Evolutionary conservation across 2,329 filamentous ascomycete species (phyloP), one percentile per base, ranked within the genome.

Genomic region (Xylariaceae sp.): DNA sequence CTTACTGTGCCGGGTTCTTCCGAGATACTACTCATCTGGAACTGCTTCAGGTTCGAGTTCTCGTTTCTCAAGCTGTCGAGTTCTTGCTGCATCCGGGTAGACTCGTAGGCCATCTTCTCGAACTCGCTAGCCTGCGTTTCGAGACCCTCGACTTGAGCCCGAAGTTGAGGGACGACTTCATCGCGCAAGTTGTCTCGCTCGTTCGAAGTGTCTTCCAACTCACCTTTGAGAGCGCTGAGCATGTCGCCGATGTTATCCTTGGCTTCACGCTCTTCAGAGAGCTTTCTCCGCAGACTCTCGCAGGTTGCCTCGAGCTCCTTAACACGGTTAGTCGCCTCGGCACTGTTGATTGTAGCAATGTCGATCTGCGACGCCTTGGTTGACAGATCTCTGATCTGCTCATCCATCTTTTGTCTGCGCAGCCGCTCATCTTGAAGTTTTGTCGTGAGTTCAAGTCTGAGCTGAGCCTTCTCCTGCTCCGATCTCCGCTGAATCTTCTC

Each of bases 221-320:
- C 92, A 23, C 86, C 83, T 67, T 89, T 88, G 66, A 97, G 86
- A 4, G 90, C 93, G 5, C 87, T 85, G 50, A 97, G 80, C 49
- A 99, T 81, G 72, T 97, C 92, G 75, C 97, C 92, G 68, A 97
- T 95, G 72, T 95, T 97, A 70, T 90, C 87, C 73, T 96, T 97
- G 67, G 89, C 86, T 72, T 90, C 84, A 58, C 89, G 84, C 75
- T 99, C 94, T 70, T 97, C 92, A 0, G 84, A 80, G 50, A 99
- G 80, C 66, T 90, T 88, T 67, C 92, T 86, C 64, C 88, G 86
- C 52, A 93, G 82, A 69, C 95, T 91, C 66, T 96, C 92, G 64
- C 96, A 86, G 0, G 86, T 86, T 56, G 76, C 79, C 73, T 97
- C 92, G 30, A 97, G 80, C 66, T 96, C 90, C 70, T 84, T 87